phyloP scores from a whole-genome alignment of 169 alveolate genomes.

The Plasmodium adleri region DNA sequence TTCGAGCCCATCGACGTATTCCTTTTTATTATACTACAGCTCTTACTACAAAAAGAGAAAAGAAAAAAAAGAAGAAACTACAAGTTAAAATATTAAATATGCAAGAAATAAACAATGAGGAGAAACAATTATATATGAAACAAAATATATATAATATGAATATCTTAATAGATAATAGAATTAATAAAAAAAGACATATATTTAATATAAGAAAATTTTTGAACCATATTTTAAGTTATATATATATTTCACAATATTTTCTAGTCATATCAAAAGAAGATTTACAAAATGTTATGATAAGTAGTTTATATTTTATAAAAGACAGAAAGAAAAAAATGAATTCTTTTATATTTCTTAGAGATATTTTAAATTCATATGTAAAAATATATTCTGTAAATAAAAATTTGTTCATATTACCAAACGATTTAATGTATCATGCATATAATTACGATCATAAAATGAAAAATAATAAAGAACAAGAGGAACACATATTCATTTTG shows the following conservation, averaged over 20 bases:
- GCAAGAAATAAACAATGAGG: not conserved
- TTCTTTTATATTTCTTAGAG: conserved; percentile 2
- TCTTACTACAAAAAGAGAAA: not conserved
- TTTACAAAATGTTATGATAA: conserved; percentile 17
- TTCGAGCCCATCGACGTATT: not conserved
- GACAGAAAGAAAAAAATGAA: conserved; percentile 20
- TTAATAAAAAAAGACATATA: not conserved
- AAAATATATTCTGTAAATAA: conserved; percentile 3
- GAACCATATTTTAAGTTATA: conserved; percentile 25
- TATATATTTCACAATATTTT: conserved; percentile 18
- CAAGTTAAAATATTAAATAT: not conserved
- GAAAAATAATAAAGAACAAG: not conserved
- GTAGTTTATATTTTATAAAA: conserved; percentile 62
- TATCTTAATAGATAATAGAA: not conserved
- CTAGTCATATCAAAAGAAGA: conserved; percentile 16
- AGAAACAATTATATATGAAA: not conserved
- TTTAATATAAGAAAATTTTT: conserved; percentile 12
- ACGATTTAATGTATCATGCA: not conserved
- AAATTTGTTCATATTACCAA: conserved; percentile 10
- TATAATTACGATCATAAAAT: not conserved
- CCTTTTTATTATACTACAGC: not conserved
- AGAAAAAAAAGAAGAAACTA: not conserved
- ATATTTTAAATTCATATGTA: conserved; percentile 26
- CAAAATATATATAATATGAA: not conserved
- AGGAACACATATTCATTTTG: conserved; percentile 5